A percentile compares a stretch with the other conserved stretches of the same genome.
phyloP scores from a whole-genome alignment of 306 rosid species.

The Begonia loranthoides region DNA sequence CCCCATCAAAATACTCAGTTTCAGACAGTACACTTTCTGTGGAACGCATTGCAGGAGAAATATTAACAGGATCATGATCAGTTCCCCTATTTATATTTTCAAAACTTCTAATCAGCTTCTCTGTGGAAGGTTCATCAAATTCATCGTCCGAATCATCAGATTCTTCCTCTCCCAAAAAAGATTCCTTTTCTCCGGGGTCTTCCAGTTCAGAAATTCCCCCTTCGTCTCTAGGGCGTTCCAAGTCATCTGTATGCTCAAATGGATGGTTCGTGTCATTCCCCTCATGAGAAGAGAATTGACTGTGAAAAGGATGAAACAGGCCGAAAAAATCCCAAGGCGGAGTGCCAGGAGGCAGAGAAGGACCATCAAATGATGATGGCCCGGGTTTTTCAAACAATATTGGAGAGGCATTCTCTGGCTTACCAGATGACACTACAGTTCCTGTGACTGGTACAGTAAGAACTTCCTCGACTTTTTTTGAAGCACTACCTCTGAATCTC shows the following conservation, averaged over 20 bases:
- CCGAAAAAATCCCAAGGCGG: slow-evolving; percentile 88
- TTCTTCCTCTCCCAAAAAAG: slow-evolving; percentile 41
- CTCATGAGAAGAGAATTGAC: slow-evolving; percentile 64
- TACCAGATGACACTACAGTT: slow-evolving; percentile 44
- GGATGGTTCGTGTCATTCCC: slow-evolving; percentile 34
- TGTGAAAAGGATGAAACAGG: slow-evolving; percentile 55
- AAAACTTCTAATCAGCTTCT: slow-evolving; percentile 55
- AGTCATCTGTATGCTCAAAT: slow-evolving; percentile 32
- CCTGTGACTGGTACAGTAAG: slow-evolving; percentile 39
- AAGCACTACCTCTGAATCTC: slow-evolving; percentile 40
- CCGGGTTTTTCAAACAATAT: slow-evolving; percentile 27
- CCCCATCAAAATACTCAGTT: slow-evolving; percentile 33
- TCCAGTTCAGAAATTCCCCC: slow-evolving; percentile 63
- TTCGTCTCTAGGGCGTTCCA: slow-evolving; percentile 39
- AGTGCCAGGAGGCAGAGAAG: slow-evolving; percentile 45
- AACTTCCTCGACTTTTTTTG: slow-evolving; percentile 54
- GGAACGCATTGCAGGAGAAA: slow-evolving; percentile 11
- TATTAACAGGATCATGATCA: slow-evolving; percentile 27
- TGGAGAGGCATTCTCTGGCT: slow-evolving; percentile 28
- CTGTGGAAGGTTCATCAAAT: slow-evolving; percentile 66
- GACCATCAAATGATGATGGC: slow-evolving; percentile 29
- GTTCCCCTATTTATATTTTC: slow-evolving; percentile 61
- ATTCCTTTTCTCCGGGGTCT: slow-evolving; percentile 53
- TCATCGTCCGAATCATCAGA: slow-evolving; percentile 66
- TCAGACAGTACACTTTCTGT: slow-evolving; percentile 35